Percentiles rank a stretch among this genome's conserved stretches.
These are phyloP conservation scores for Biscutella laevigata DNA, from an alignment of 441 rosid genomes.

Conservation along the genomic window DNA sequence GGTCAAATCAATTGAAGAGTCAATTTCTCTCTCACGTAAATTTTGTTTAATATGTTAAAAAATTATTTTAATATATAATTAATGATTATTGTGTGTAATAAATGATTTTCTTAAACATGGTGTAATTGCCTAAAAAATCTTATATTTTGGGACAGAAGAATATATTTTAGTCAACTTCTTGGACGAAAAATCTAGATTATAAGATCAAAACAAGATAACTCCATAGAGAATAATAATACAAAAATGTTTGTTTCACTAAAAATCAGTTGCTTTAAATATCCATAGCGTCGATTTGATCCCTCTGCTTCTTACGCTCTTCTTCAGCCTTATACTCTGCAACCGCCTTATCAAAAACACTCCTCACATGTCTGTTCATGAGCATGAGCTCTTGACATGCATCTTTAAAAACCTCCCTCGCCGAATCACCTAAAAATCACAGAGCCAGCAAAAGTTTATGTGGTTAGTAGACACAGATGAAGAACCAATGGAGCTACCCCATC, in stretches of 20 bases:
- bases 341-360: constrained; percentile 56
- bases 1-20: too few relatives aligned
- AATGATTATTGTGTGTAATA: too few relatives aligned
- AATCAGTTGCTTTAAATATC: constrained; percentile 13
- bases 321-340: constrained; percentile 36
- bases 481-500: too few relatives aligned
- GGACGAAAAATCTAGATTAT: not conserved
- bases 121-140: too few relatives aligned
- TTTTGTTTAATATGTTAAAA: too few relatives aligned
- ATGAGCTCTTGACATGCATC: constrained; percentile 77
- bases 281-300: constrained; percentile 1
- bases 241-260: not conserved
- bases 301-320: constrained; percentile 7
- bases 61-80: too few relatives aligned
- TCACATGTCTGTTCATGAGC: constrained; percentile 67
- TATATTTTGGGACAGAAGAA: not conserved
- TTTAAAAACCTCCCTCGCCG: constrained; percentile 67
- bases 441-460: not conserved
- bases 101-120: too few relatives aligned
- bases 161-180: not conserved
- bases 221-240: not conserved
- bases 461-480: not conserved
- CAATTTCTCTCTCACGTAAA: too few relatives aligned
- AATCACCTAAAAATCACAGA: constrained; percentile 46
- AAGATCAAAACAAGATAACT: not conserved